These are phyloP conservation scores for Aureobasidium sp. DNA, from an alignment of 2,329 filamentous ascomycete genomes.

Conservation along the genomic window DNA sequence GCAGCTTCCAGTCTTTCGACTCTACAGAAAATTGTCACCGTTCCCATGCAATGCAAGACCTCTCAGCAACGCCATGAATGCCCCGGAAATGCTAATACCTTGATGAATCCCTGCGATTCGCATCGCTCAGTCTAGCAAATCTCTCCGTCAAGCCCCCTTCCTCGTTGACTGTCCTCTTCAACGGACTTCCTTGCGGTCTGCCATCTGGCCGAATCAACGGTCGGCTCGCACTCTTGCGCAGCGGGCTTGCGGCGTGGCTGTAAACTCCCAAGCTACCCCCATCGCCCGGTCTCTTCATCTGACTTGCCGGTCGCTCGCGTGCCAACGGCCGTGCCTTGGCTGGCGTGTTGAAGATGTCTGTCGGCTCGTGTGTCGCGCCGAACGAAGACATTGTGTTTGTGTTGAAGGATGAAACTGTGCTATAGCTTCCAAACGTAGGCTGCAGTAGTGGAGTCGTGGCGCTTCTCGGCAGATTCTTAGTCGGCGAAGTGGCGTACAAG, in stretches of 20 bases:
- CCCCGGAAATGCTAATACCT: neutral
- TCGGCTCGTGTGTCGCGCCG: slow-evolving; percentile 16
- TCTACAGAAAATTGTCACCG: neutral
- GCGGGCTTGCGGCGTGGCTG: slow-evolving; percentile 69
- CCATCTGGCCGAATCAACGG: slow-evolving; percentile 22
- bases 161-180: slow-evolving; percentile 37
- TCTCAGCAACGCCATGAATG: neutral
- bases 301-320: slow-evolving; percentile 20
- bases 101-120: slow-evolving; percentile 3
- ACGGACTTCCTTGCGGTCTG: slow-evolving; percentile 30
- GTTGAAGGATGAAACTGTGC: slow-evolving; percentile 12
- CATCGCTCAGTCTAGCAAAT: slow-evolving; percentile 20
- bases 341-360: slow-evolving; percentile 28
- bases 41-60: neutral
- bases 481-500: slow-evolving; percentile 13
- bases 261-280: slow-evolving; percentile 76
- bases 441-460: slow-evolving; percentile 57
- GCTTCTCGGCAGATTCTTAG: slow-evolving; percentile 24
- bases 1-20: neutral
- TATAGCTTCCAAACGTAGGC: slow-evolving; percentile 16
- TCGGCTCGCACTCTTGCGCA: slow-evolving; percentile 65
- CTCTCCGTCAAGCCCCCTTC: slow-evolving; percentile 17
- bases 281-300: slow-evolving; percentile 29
- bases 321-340: slow-evolving; percentile 29
- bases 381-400: slow-evolving; percentile 19